These are phyloP conservation scores for Domatiomyces catenatus DNA, from an alignment of 2,329 filamentous ascomycete species.

Conservation along the genomic window DNA sequence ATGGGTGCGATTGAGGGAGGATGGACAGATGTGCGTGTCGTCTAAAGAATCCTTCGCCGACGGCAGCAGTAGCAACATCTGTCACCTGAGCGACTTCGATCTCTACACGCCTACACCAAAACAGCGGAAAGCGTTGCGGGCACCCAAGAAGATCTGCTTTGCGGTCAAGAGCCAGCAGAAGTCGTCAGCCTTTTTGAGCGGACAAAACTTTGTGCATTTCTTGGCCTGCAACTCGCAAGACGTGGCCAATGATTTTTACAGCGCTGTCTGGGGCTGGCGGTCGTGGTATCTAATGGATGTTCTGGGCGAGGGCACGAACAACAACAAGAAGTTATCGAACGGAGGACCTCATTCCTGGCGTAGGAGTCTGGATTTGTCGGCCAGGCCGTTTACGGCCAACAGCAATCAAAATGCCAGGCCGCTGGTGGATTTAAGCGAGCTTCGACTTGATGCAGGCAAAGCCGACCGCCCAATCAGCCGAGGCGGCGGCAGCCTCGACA, in stretches of 20 bases:
- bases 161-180: slow-evolving; percentile 89
- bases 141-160: slow-evolving; percentile 72
- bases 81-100: slow-evolving; percentile 82
- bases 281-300: slow-evolving; percentile 80
- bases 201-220: slow-evolving; percentile 80
- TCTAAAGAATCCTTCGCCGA: slow-evolving; percentile 51
- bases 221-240: slow-evolving; percentile 64
- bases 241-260: slow-evolving; percentile 54
- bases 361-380: no score
- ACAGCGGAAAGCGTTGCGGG: slow-evolving; percentile 57
- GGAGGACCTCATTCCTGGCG: neutral
- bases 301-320: slow-evolving; percentile 38
- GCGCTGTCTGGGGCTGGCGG: slow-evolving; percentile 62
- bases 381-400: slow-evolving; percentile 36
- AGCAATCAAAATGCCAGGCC: slow-evolving; percentile 53
- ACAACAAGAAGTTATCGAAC: neutral
- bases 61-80: slow-evolving; percentile 45
- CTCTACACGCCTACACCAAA: slow-evolving; percentile 63
- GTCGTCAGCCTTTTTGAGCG: slow-evolving; percentile 64
- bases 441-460: no score
- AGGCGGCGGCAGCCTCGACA: no score
- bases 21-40: slow-evolving; percentile 55
- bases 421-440: slow-evolving; percentile 41
- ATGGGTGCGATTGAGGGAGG: slow-evolving; percentile 54
- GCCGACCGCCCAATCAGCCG: no score